Conservation (phyloP, 495 filamentous ascomycete species). For the Rostrohypoxylon terebratum region DNA sequence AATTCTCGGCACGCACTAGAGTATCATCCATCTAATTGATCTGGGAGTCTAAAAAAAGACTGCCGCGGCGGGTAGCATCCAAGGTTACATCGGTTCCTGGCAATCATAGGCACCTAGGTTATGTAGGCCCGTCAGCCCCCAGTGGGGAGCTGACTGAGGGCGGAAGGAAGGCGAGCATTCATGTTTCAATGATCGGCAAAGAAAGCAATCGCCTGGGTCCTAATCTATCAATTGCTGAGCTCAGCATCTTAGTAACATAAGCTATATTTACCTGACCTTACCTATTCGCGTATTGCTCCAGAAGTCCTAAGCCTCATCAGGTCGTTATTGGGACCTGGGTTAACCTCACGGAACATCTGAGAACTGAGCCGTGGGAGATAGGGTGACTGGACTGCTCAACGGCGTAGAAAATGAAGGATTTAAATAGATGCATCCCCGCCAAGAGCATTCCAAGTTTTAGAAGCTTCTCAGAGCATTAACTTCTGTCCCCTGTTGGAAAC, state of each 20-base stretch:
- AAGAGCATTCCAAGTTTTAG: not conserved
- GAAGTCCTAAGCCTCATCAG: not conserved
- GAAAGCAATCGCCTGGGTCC: not conserved
- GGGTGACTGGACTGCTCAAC: not conserved
- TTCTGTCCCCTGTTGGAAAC: not conserved
- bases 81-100: constrained; percentile 5
- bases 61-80: not conserved
- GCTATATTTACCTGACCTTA: constrained; percentile 24
- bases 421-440: constrained; percentile 10
- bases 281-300: not conserved
- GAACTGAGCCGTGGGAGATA: not conserved
- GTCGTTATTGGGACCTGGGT: not conserved
- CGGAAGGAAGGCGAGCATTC: not conserved
- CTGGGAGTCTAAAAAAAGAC: not conserved
- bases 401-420: not conserved
- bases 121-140: not conserved
- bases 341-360: not conserved
- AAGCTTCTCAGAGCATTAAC: not conserved
- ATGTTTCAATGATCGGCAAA: not conserved
- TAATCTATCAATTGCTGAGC: constrained; percentile 10
- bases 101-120: too few species aligned
- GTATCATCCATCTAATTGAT: not conserved
- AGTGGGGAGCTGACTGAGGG: not conserved
- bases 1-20: not conserved
- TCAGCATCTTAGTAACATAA: constrained; percentile 26